Evolutionary conservation across 768 basidiomycete genomes (phyloP).

Genomic region (Strobilomyces dryophilus): DNA sequence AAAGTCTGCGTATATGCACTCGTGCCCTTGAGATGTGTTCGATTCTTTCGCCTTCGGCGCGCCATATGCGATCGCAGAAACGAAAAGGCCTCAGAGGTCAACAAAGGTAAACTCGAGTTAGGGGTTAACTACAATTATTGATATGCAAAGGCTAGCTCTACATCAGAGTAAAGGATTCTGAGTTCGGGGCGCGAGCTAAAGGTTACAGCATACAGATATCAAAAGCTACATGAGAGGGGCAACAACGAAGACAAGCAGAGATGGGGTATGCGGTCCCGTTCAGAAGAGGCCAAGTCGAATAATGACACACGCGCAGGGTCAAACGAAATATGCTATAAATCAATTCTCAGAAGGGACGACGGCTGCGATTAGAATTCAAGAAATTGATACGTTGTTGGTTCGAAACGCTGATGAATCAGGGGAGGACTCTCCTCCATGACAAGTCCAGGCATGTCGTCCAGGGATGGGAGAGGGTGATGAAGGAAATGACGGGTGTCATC

Average conservation of each 20-base stretch:
- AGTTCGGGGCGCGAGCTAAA: conserved; percentile 6
- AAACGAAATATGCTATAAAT: conserved; percentile 28
- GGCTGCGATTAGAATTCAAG: conserved; percentile 58
- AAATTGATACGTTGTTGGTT: conserved; percentile 68
- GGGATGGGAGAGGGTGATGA: conserved; percentile 67
- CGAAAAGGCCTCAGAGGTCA: conserved; percentile 1
- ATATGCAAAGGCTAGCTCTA: conserved; percentile 9
- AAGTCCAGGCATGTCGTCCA: conserved; percentile 80
- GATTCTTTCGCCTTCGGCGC: conserved; percentile 65
- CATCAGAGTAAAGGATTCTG: conserved; percentile 6
- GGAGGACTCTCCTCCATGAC: conserved; percentile 57
- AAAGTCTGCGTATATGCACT: conserved; percentile 32
- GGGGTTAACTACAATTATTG: conserved; percentile 8
- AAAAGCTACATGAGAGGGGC: conserved; percentile 26
- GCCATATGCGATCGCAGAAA: conserved; percentile 33
- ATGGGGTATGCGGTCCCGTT: conserved; percentile 9
- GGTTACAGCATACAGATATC: conserved; percentile 29
- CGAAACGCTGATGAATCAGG: conserved; percentile 59
- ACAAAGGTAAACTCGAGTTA: background rate
- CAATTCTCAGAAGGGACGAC: conserved; percentile 9
- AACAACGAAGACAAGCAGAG: background rate
- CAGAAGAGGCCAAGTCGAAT: background rate
- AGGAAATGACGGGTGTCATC: conserved; percentile 89
- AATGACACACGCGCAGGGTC: conserved; percentile 4
- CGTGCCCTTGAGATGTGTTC: conserved; percentile 73